Percentiles rank a stretch among this genome's conserved stretches.
These are phyloP conservation scores for Pleurozium schreberi DNA, from an alignment of 225 moss, liverwort and hornwort genomes.

Conservation along the genomic window DNA sequence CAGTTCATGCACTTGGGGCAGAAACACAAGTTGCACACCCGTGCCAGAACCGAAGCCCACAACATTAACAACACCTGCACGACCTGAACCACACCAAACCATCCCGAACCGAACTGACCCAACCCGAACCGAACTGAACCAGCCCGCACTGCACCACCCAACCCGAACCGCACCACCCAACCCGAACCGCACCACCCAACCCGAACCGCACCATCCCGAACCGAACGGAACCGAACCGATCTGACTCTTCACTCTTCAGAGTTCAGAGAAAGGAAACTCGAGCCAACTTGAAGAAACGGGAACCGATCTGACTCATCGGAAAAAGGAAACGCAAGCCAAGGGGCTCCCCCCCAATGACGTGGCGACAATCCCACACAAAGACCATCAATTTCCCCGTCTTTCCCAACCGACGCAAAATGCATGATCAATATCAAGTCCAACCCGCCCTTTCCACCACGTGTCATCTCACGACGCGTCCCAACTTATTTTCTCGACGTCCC, in stretches of 20 bases:
- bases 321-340: neutral
- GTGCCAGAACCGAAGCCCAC: neutral
- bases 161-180: too few relatives aligned
- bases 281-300: too few relatives aligned
- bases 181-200: too few relatives aligned
- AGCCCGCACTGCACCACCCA: too few relatives aligned
- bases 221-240: neutral
- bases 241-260: too few relatives aligned
- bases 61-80: neutral
- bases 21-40: neutral
- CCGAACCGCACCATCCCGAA: neutral
- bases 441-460: neutral
- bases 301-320: neutral
- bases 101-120: neutral
- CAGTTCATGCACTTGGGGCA: neutral
- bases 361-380: neutral
- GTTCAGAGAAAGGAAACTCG: too few relatives aligned
- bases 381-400: neutral
- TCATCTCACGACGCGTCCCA: neutral
- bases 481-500: neutral
- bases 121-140: neutral
- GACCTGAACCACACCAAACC: neutral
- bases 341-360: too few relatives aligned
- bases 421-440: neutral
- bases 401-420: neutral